Percentiles rank a stretch among this genome's conserved stretches.
Evolutionary conservation across 768 basidiomycete species (phyloP).

Genomic region (Lactifluus pinguis): DNA sequence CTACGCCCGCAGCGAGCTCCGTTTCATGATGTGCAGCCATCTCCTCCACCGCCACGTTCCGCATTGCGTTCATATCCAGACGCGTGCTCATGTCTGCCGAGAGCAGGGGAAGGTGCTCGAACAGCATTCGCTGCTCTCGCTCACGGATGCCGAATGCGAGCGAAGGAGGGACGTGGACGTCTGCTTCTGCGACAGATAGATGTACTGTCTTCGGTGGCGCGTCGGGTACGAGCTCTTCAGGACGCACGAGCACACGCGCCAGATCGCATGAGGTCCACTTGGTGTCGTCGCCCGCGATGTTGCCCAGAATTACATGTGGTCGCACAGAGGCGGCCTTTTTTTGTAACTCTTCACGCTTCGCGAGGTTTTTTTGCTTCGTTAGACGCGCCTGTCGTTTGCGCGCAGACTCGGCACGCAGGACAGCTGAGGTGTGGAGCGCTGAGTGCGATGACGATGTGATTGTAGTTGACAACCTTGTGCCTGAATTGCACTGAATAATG

Average conservation of each 20-base stretch:
- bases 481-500: slow-evolving; percentile 19
- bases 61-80: background rate
- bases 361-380: slow-evolving; percentile 36
- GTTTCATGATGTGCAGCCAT: slow-evolving; percentile 15
- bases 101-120: slow-evolving; percentile 55
- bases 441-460: slow-evolving; percentile 28
- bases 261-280: slow-evolving; percentile 66
- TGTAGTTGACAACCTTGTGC: slow-evolving; percentile 34
- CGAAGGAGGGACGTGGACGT: slow-evolving; percentile 41
- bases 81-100: slow-evolving; percentile 26
- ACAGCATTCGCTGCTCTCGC: slow-evolving; percentile 51
- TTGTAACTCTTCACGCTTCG: slow-evolving; percentile 36
- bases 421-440: slow-evolving; percentile 41
- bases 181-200: slow-evolving; percentile 24
- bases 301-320: slow-evolving; percentile 71
- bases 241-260: slow-evolving; percentile 39
- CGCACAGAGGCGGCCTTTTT: slow-evolving; percentile 32
- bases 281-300: slow-evolving; percentile 49
- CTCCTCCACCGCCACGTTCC: background rate
- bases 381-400: slow-evolving; percentile 31
- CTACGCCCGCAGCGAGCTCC: slow-evolving; percentile 29
- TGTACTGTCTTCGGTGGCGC: background rate
- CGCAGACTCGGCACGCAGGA: slow-evolving; percentile 25
- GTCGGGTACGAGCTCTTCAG: slow-evolving; percentile 13
- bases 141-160: slow-evolving; percentile 60